Base-by-base conservation (phyloP, 2,329 filamentous ascomycete species). In the Ophiostoma perfectum region DNA sequence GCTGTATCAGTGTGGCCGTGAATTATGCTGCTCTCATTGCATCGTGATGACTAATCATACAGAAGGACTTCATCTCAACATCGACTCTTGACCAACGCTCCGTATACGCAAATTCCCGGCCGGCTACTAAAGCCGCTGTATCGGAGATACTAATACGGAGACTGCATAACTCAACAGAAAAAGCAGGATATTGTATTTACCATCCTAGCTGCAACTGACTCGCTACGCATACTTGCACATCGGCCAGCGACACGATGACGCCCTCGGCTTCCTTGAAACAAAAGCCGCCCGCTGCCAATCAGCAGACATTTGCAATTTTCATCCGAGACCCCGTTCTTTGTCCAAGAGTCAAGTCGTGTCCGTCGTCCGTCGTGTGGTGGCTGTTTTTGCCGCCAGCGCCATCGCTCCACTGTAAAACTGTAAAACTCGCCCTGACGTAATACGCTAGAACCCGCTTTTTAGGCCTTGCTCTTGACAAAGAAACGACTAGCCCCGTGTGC, bases 361-460 rank as follows among this genome's bases (percentile, higher is more conserved):
- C n/a, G 49, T 27, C 44, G 5, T 9, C 6, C 47, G 18, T 49
- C 47, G 14, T 55, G 18, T 55, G 49, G 18, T 55, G n/a, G 9
- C 3, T 3, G 12, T 36, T 55, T 27, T n/a, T 55, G 49, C 49
- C n/a, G 47, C 47, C 47, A 52, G 14, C n/a, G 47, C 47, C 47
- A n/a, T 47, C 14, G 49, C 55, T 39, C 60, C 60, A 63, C 60
- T 63, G 58, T 62, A 42, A 62, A n/a, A n/a, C 39, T 63, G 38
- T 39, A 41, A 27, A 27, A 41, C 18, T 64, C 58, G 49, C 60
- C 60, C 60, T 67, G 66, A 67, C 66, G 66, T 67, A 67, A 55
- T 45, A 44, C 47, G 58, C 58, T 45, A 36, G 18, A 41, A 4
- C 27, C 66, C 67, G n/a, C 67, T 68, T 63, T 63, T 45, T 14